Evolutionary conservation across 306 rosid species (phyloP), one percentile per base, ranked within the genome.

Genomic region (Biancaea sappan): DNA sequence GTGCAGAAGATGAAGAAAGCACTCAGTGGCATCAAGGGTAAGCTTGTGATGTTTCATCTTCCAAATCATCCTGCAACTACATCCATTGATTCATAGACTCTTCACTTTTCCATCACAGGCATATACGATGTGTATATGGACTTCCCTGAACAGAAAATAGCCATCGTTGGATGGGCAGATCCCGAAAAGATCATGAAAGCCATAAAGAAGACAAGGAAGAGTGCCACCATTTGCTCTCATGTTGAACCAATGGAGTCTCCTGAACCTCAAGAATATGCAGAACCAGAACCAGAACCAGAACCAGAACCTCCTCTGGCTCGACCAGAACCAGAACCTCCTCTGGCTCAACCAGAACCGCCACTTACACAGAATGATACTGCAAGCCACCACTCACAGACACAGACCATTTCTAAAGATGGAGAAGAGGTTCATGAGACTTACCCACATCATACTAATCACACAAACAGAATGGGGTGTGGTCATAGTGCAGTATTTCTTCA

Each of bases 1-100:
- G 89, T 88, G 16, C 92, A 87, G 64, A 92, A 94, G 96, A 87
- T 94, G 62, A 94, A 84, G 85, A 94, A 86, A 77, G 92, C 93
- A 14, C 75, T 94, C 16, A 66, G 78, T 51, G 95, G 91, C 81
- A 80, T 94, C 56, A 77, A 82, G 37, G 99, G 99, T 94, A 75
- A 54, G 87, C 43, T 26, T 6, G 6, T 41, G 22, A 21, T 18
- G 57, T 43, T 73, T 59, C 28, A 18, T 72, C 77, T 66, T 64
- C 68, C 9, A 25, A 57, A 69, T 41, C 21, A 56, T 4, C 31
- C 31, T 21, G 15, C 46, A 2, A 31, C n/a, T n/a, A n/a, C n/a
- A n/a, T n/a, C n/a, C n/a, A n/a, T n/a, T n/a, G n/a, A n/a, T n/a
- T n/a, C n/a, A n/a, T n/a, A n/a, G n/a, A n/a, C n/a, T n/a, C n/a